phyloP scores from a whole-genome alignment of 305 asterid species.

The Stenogyne calaminthoides region DNA sequence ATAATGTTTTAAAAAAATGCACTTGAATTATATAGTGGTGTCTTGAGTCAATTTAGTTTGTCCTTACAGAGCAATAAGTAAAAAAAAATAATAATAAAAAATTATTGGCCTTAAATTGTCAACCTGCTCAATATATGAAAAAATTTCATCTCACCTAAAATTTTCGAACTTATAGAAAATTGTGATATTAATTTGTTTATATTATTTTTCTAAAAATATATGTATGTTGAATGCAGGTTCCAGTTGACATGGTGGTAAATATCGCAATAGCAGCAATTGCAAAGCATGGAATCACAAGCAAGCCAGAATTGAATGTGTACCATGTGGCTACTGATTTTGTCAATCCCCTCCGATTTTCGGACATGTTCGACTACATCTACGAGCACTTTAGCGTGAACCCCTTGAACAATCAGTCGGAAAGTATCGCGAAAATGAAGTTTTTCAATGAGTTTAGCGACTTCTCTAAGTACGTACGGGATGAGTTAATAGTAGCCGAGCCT shows the following conservation, averaged over 20 bases:
- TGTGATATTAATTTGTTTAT: too few relatives aligned
- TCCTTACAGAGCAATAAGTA: too few relatives aligned
- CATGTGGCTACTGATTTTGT: conserved; percentile 30
- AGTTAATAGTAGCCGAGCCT: not conserved
- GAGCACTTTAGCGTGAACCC: conserved; percentile 31
- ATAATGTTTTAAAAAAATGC: too few relatives aligned
- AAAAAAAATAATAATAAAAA: too few relatives aligned
- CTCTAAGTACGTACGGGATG: conserved; percentile 16
- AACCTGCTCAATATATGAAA: too few relatives aligned
- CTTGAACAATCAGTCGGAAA: not conserved
- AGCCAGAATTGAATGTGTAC: conserved; percentile 28
- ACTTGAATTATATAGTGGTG: too few relatives aligned
- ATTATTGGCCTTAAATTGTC: too few relatives aligned
- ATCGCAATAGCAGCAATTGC: conserved; percentile 36
- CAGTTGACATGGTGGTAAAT: conserved; percentile 34
- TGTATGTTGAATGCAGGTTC: conserved; percentile 20
- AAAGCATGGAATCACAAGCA: conserved; percentile 26
- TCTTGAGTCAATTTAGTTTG: too few relatives aligned
- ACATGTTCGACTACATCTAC: conserved; percentile 27
- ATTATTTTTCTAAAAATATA: too few relatives aligned
- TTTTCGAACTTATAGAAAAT: too few relatives aligned
- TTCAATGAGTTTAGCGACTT: conserved; percentile 25
- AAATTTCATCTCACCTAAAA: too few relatives aligned
- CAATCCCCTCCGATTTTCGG: conserved; percentile 28
- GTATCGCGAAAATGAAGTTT: conserved; percentile 9